Percentiles rank a stretch among this genome's conserved stretches.
phyloP scores from a whole-genome alignment of 1,284 basidiomycete species.

The Irpex sp. region DNA sequence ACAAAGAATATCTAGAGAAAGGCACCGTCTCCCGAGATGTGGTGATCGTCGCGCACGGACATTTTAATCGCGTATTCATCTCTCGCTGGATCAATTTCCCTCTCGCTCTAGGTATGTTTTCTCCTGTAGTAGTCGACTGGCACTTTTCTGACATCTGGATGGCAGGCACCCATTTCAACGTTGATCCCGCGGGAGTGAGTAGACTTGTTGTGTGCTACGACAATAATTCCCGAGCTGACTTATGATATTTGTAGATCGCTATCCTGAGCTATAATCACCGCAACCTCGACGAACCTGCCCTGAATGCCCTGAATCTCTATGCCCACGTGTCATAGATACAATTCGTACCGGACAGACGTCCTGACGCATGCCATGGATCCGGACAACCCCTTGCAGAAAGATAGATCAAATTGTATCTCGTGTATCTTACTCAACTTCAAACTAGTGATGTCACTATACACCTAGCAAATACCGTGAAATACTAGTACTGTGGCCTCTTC shows the following conservation, averaged over 20 bases:
- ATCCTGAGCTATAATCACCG: conserved; percentile 76
- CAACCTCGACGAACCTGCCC: conserved; percentile 69
- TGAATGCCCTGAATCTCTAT: conserved; percentile 73
- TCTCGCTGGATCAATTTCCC: conserved; percentile 76
- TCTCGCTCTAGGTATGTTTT: conserved; percentile 53
- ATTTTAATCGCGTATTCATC: conserved; percentile 84
- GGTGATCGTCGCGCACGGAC: conserved; percentile 75
- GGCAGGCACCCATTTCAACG: conserved; percentile 73
- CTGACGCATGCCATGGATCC: no score
- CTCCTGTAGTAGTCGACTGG: background rate
- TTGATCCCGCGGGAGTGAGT: conserved; percentile 76
- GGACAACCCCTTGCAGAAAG: background rate
- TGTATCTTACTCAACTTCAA: background rate
- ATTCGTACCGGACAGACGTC: background rate
- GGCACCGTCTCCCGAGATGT: conserved; percentile 66
- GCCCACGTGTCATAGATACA: conserved; percentile 28
- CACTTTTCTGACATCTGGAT: conserved; percentile 1
- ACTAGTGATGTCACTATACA: background rate
- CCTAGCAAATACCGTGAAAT: background rate
- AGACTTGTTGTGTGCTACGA: conserved; percentile 7
- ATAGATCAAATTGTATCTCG: background rate
- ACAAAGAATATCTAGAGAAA: conserved; percentile 67
- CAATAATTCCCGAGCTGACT: background rate
- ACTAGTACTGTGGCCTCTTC: no score
- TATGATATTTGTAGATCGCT: conserved; percentile 44